Conservation (phyloP, 192 early-diverging fungal species). For the Obelidium mucronatum region DNA sequence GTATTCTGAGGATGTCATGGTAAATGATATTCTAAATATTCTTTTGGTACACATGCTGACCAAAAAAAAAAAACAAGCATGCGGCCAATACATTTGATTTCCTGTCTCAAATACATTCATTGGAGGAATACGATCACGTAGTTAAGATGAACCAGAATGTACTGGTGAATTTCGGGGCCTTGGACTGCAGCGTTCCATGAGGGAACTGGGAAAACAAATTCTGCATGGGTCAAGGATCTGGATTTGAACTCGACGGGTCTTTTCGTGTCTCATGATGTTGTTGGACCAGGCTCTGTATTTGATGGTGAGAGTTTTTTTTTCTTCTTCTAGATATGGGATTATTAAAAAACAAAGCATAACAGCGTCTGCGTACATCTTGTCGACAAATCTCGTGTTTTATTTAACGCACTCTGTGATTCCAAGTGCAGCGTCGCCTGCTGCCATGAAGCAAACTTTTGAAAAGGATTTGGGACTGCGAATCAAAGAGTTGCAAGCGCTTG, state of each 20-base stretch:
- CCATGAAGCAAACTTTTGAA: background rate
- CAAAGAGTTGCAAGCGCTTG: background rate
- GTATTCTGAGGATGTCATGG: background rate
- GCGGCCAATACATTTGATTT: background rate
- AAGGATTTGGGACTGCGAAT: background rate
- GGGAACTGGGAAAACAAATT: background rate
- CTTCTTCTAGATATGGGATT: too few species aligned
- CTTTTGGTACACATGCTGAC: too few species aligned
- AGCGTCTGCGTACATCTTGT: background rate
- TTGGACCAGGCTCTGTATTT: background rate
- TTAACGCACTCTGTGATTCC: background rate
- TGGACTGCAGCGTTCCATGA: background rate
- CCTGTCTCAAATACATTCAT: background rate
- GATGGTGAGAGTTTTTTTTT: background rate
- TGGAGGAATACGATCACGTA: conserved; percentile 3
- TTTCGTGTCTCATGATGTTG: background rate
- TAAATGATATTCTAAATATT: background rate
- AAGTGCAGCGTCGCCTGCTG: background rate
- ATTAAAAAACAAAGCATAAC: background rate
- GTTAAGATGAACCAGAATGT: background rate
- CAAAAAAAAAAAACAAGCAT: background rate
- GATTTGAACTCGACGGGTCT: background rate
- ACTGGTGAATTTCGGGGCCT: background rate
- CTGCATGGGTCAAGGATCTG: background rate
- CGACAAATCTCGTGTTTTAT: background rate